phyloP scores from a whole-genome alignment of 768 basidiomycete species.

The Podaxis sp. region DNA sequence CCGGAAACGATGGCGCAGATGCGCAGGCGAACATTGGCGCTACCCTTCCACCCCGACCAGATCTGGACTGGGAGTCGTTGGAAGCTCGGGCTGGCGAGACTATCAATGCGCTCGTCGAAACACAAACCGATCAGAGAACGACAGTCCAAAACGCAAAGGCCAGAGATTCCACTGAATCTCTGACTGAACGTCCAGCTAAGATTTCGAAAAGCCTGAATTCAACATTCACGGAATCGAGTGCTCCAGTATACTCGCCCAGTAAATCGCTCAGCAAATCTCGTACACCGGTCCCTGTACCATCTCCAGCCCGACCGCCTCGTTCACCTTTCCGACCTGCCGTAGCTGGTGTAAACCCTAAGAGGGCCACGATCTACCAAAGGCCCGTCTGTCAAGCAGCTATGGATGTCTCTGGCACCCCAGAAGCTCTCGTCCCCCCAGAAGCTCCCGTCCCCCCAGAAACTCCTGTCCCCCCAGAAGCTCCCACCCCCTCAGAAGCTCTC shows the following conservation, averaged over 20 bases:
- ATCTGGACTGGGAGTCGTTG: constrained; percentile 60
- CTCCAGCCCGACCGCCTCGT: not conserved
- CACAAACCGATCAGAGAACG: not conserved
- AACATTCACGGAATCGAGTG: not conserved
- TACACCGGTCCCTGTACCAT: not conserved
- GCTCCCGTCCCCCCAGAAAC: not conserved
- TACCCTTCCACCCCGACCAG: constrained; percentile 34
- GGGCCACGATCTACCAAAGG: not conserved
- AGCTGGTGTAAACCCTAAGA: not conserved
- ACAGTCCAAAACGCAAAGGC: not conserved
- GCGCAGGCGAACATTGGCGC: constrained; percentile 63
- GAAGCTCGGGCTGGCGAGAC: constrained; percentile 16
- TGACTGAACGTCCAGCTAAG: constrained; percentile 4
- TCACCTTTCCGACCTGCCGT: not conserved
- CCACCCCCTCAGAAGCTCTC: not conserved
- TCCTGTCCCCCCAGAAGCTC: not conserved
- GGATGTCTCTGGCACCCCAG: not conserved
- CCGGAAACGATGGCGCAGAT: constrained; percentile 90
- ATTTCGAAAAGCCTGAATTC: not conserved
- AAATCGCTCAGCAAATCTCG: not conserved
- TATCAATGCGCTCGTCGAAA: not conserved
- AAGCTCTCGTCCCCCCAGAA: not conserved
- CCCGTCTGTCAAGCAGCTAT: not conserved
- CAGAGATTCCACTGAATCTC: not conserved
- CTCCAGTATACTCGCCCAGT: not conserved